Evolutionary conservation across 169 alveolate species (phyloP), one percentile per base, ranked within the genome.

Genomic region (Plasmodium cynomolgi): DNA sequence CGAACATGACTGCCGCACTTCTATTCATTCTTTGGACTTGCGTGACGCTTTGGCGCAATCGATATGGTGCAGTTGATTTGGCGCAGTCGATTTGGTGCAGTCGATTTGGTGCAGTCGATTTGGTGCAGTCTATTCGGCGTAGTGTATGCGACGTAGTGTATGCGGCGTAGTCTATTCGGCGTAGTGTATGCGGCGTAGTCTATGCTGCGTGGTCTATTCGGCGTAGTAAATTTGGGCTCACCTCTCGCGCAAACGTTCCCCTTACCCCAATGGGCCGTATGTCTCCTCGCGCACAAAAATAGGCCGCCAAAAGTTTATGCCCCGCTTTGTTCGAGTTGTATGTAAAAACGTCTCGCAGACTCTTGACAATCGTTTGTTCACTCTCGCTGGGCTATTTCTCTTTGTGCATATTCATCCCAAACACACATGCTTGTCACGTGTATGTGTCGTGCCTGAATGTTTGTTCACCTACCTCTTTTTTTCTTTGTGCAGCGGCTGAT

Each of bases 1-100:
- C 86, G 81, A 75, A 75, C 68, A 86, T 75, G 62, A 50, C 62
- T 77, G 81, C 23, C 81, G 82, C 23, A 77, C 81, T 86, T 47
- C 58, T 41, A 20, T 79, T 86, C 81, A 86, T 86, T 77, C 58
- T 44, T 84, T 72, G 37, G 20, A 74, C 11, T 72, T 37, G 33
- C 77, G 41, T 31, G 26, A 72, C 33, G 34, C 77, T 39, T 47
- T 72, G 47, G 50, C 15, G 29, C 47, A 23, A 17, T 11, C 50
- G 4, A 34, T 75, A 23, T 75, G 33, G 31, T 6, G 23, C 33
- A 13, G 39, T 20, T 39, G 31, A 37, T 20, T 41, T 37, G 44
- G 44, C 8, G 34, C 71, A 33, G 33, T 17, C 39, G 1, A 29
- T 73, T 73, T 23, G 33, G 31, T 0, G 23, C 47, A 13, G 39